These are phyloP conservation scores for Raphidocelis subcapitata DNA, from an alignment of 139 green algal species.

Conservation along the genomic window DNA sequence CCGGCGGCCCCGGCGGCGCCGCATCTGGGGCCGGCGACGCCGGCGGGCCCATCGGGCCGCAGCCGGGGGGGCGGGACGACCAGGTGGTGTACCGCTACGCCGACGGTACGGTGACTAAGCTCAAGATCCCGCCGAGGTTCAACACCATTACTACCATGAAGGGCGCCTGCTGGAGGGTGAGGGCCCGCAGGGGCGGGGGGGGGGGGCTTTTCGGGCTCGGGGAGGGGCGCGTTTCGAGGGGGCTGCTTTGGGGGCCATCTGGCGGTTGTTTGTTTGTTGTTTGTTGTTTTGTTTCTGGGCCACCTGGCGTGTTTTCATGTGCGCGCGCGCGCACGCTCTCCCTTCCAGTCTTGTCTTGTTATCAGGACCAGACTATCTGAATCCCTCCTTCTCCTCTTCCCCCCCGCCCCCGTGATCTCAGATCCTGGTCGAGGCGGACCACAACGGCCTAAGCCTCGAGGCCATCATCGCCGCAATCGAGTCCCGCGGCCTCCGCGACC, in stretches of 20 bases:
- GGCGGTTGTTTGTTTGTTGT: too few species aligned
- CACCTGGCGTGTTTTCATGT: too few species aligned
- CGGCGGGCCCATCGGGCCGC: too few species aligned
- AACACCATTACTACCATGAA: too few species aligned
- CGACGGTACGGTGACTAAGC: background rate
- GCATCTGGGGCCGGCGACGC: too few species aligned
- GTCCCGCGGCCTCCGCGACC: conserved; percentile 71
- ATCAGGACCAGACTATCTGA: background rate
- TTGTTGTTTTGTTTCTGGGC: too few species aligned
- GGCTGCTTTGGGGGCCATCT: too few species aligned
- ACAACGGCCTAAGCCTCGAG: conserved; percentile 63
- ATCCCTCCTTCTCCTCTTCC: background rate
- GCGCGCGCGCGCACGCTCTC: too few species aligned
- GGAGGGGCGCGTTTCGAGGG: too few species aligned
- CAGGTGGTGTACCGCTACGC: background rate
- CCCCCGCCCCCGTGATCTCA: background rate
- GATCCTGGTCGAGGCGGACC: conserved; percentile 70
- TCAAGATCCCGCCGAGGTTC: background rate
- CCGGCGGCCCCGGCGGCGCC: too few species aligned
- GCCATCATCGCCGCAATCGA: conserved; percentile 58
- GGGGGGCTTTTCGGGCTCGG: background rate
- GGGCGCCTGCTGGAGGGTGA: background rate
- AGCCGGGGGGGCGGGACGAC: too few species aligned
- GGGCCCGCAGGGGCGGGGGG: background rate
- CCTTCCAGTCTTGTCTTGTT: background rate